Evolutionary conservation across 129 eudicot species (phyloP), one percentile per base, ranked within the genome.

Genomic region (Calendula officinalis): DNA sequence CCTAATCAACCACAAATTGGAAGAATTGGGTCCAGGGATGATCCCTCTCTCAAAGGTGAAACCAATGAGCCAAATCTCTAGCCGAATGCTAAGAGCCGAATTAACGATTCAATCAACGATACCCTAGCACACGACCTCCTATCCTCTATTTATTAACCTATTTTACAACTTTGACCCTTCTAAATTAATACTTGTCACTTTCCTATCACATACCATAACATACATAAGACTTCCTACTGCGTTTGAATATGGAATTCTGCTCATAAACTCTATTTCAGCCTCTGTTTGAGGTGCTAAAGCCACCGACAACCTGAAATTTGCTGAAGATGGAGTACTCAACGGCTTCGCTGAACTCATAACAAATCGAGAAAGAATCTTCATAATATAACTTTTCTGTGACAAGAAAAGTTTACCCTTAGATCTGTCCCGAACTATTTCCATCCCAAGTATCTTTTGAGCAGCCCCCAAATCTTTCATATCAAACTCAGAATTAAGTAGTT

Each of bases 401-500:
- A 64, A 33, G 37, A 30, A 48, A 47, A 64, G 17, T 32, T 30
- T 64, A 1, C 32, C 8, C 32, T 4, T 32, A 5, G 42, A 7
- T 62, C 4, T 43, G 34, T 64, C 58, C 32, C 33, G 51, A 27
- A 9, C 0, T 2, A 48, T 64, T 49, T 64, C 45, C 32, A 35
- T 64, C 13, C 70, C 70, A 15, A 64, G 16, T 30, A 64, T 64
- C 58, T 48, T 47, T 2, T 49, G n/a, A 4, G 70, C 44, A 11
- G 70, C 59, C 5, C 59, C 58, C 3, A 64, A 47, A 64, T 64
- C 59, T 10, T 64, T 64, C 59, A 48, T 64, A n/a, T 64, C 44
- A 64, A 64, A 64, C n/a, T 64, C 58, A 3, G 43, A 7, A 33
- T 41, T 64, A 30, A 46, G 58, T 0, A 17, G 58, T 27, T 6